Evolutionary conservation across 139 green algal species (phyloP).

Genomic region (Chlorella sorokiniana): DNA sequence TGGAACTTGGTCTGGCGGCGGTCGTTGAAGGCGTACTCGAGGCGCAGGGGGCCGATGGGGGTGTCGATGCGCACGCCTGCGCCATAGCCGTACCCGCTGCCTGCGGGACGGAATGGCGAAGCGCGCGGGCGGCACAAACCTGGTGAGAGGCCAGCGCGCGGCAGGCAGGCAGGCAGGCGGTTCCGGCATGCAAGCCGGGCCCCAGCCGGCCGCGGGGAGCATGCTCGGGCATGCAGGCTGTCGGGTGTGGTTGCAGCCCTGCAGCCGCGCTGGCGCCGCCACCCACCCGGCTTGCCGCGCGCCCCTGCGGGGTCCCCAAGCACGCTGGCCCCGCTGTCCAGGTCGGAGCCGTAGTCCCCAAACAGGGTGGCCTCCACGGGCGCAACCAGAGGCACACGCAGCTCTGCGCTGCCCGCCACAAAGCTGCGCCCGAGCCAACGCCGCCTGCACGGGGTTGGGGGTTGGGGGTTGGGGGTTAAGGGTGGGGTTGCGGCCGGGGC

Average conservation of each 20-base stretch:
- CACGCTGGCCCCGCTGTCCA: slow-evolving; percentile 85
- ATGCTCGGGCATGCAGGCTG: too few relatives aligned
- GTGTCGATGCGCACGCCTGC: slow-evolving; percentile 87
- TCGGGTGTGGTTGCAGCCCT: too few relatives aligned
- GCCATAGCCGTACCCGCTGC: slow-evolving; percentile 85
- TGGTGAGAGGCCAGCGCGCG: background rate
- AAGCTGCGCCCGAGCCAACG: slow-evolving; percentile 89
- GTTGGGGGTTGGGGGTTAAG: background rate
- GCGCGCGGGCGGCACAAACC: background rate
- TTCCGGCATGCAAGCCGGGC: background rate
- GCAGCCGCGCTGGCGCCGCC: background rate
- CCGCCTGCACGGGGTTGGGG: slow-evolving; percentile 44
- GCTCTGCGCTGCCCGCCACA: slow-evolving; percentile 79
- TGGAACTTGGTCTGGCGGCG: slow-evolving; percentile 78
- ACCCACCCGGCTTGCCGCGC: slow-evolving; percentile 80
- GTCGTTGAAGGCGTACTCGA: slow-evolving; percentile 97
- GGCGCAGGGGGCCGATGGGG: slow-evolving; percentile 88
- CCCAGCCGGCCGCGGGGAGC: too few relatives aligned
- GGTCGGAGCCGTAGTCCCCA: slow-evolving; percentile 89
- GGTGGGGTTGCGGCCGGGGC: background rate
- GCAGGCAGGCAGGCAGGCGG: background rate
- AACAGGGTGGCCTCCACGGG: slow-evolving; percentile 81
- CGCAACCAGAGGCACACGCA: slow-evolving; percentile 75
- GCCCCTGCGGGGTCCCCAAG: slow-evolving; percentile 88
- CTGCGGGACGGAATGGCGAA: background rate